phyloP scores from a whole-genome alignment of 2,329 filamentous ascomycete species.

The Alternaria brassicae region DNA sequence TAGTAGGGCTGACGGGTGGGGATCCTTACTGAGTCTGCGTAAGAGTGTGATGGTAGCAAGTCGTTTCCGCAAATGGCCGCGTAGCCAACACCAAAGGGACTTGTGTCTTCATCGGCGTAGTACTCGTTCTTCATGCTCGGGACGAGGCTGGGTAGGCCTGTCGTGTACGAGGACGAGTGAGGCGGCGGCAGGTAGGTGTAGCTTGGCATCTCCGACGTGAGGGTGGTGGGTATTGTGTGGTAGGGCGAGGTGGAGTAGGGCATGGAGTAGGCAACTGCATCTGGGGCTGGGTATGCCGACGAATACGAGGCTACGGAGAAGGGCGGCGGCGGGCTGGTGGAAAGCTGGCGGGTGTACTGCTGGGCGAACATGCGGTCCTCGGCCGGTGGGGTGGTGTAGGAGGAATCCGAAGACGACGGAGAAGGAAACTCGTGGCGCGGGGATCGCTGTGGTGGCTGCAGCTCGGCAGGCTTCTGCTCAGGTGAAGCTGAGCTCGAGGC shows the following conservation, averaged over 20 bases:
- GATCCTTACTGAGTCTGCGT: constrained; percentile 75
- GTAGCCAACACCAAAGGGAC: constrained; percentile 73
- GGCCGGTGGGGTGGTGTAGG: constrained; percentile 60
- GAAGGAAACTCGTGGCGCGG: constrained; percentile 49
- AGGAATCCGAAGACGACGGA: constrained; percentile 47
- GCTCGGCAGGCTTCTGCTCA: constrained; percentile 64
- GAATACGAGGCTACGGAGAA: constrained; percentile 64
- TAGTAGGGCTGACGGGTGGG: constrained; percentile 51
- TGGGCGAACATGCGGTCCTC: constrained; percentile 72
- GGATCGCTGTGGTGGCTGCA: constrained; percentile 51
- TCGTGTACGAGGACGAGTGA: constrained; percentile 55
- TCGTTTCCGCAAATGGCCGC: constrained; percentile 69
- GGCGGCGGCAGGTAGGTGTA: constrained; percentile 65
- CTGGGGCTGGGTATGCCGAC: constrained; percentile 70
- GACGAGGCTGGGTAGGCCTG: constrained; percentile 68
- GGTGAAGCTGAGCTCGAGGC: constrained; percentile 68
- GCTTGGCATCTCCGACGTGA: constrained; percentile 52
- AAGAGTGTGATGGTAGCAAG: constrained; percentile 65
- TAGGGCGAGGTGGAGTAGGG: constrained; percentile 59
- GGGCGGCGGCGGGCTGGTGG: constrained; percentile 74
- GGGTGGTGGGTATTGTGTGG: constrained; percentile 48
- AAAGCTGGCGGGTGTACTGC: constrained; percentile 72
- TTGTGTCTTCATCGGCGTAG: constrained; percentile 66
- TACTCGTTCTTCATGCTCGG: constrained; percentile 71
- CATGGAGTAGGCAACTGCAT: constrained; percentile 66